Base-by-base conservation (phyloP, 2,329 filamentous ascomycete species). In the Colletotrichum echinochloae region DNA sequence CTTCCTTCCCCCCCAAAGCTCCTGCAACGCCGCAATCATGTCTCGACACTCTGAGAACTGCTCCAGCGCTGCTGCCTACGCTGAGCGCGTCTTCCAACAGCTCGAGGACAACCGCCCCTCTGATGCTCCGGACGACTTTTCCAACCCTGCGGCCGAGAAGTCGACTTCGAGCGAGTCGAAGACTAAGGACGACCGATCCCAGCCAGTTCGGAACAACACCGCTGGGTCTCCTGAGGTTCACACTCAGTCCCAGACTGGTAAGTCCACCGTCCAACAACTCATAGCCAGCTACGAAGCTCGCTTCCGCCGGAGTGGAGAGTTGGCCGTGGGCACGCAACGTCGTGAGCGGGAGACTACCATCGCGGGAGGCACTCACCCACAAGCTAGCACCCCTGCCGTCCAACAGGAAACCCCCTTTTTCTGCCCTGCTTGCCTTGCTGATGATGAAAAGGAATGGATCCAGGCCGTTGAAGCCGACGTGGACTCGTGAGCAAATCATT, bases 231-330 rank as follows among this genome's bases (percentile, higher is more conserved):
- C 49, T 11, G 37, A 44, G 5, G 23, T 41, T 3, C 18, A 60
- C 16, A 11, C 16, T 20, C 44, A 28, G 2, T 59, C 30, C 11
- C 7, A 26, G 4, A 5, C n/a, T 41, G 37, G 44, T n/a, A 39
- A 44, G 23, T 20, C 11, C 51, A 20, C 18, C 20, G 2, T 41
- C 23, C 52, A 60, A 46, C 7, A 63, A 26, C 56, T 71, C 1
- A 52, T 71, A 18, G 64, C 68, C 26, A 37, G 39, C 28, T 63
- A 63, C 16, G 68, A 71, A n/a, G 64, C 44, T 18, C 57, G 51
- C 5, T 57, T 33, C 26, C 44, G 39, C 12, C 46, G 44, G 20
- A 7, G 2, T 26, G 44, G 49, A 8, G 65, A 68, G 23, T 4
- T 52, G 52, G n/a, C 16, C 11, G 7, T 51, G 11, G 44, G 51